Evolutionary conservation across 768 basidiomycete species (phyloP), one percentile per base, ranked within the genome.

Genomic region (Hericium alpestre): DNA sequence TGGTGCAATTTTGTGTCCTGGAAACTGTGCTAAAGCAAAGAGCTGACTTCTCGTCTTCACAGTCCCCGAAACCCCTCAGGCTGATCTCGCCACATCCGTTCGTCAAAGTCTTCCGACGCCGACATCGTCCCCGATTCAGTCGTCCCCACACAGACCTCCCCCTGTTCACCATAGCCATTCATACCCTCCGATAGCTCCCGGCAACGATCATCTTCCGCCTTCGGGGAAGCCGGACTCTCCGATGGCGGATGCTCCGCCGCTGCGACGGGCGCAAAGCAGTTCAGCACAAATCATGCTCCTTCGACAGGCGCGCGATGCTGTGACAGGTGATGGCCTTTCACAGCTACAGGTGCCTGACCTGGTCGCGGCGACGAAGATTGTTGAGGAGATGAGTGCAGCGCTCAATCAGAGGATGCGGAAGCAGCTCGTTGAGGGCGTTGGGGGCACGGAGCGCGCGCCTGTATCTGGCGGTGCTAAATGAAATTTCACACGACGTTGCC

Each of bases 261-360:
- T 78, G 12, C 68, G 66, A 38, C 70, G 74, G 56, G 71, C 70
- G 41, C 71, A 70, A 39, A 77, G 73, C 1, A 67, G 71, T 3
- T 74, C 75, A 6, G 65, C 72, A 5, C 73, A 70, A n/a, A 65
- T 83, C 18, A 73, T 74, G 2, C 73, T 70, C 4, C 63, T 81
- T 23, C 72, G 72, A 55, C 70, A 70, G 10, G 75, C 77, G 11
- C 78, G 76, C 57, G 71, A 72, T 9, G 72, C 73, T 11, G 62
- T 82, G 13, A 59, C 69, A 8, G 69, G 71, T 12, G 73, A 73
- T 9, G 74, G 68, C 8, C 27, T 54, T 3, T 80, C 79, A 18
- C 80, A 83, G 56, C 70, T 78, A 37, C 71, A 77, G 15, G 67
- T 77, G 23, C 69, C 77, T 22, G 79, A 81, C 59, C 71, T 83